These are phyloP conservation scores for Aspergillus thermomutatus DNA, from an alignment of 2,329 filamentous ascomycete genomes.

Conservation along the genomic window DNA sequence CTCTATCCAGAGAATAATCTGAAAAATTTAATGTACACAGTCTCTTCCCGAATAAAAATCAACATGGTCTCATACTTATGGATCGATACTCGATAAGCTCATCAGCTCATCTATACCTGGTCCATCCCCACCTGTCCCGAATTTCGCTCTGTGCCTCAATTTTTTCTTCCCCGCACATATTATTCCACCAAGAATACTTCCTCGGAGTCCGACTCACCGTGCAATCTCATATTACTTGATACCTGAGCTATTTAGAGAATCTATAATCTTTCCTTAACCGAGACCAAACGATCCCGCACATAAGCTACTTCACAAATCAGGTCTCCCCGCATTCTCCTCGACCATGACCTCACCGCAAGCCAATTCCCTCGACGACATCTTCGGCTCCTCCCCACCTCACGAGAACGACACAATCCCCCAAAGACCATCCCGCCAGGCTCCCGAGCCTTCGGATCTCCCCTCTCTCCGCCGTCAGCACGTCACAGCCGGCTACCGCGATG, in stretches of 20 bases:
- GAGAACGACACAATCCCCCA: neutral
- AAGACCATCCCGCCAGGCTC: neutral
- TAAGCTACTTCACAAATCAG: neutral
- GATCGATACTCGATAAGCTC: neutral
- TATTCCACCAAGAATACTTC: neutral
- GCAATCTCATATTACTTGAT: neutral
- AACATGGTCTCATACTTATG: neutral
- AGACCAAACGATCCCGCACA: slow-evolving; percentile 2
- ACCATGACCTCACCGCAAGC: slow-evolving; percentile 7
- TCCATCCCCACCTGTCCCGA: neutral
- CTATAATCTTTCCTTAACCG: neutral
- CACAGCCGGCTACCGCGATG: slow-evolving; percentile 88
- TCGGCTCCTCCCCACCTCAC: slow-evolving; percentile 37
- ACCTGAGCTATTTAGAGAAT: neutral
- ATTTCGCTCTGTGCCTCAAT: neutral
- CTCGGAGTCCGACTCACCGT: neutral
- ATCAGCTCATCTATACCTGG: neutral
- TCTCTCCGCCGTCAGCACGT: slow-evolving; percentile 72
- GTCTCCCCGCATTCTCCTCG: neutral
- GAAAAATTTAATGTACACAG: no score
- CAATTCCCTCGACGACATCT: slow-evolving; percentile 40
- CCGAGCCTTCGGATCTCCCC: slow-evolving; percentile 64
- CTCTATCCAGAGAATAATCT: neutral
- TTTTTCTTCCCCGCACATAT: neutral
- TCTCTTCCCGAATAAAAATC: neutral